Conservation (phyloP, 176 grass and related monocot species). For the Urochloa ruziziensis region DNA sequence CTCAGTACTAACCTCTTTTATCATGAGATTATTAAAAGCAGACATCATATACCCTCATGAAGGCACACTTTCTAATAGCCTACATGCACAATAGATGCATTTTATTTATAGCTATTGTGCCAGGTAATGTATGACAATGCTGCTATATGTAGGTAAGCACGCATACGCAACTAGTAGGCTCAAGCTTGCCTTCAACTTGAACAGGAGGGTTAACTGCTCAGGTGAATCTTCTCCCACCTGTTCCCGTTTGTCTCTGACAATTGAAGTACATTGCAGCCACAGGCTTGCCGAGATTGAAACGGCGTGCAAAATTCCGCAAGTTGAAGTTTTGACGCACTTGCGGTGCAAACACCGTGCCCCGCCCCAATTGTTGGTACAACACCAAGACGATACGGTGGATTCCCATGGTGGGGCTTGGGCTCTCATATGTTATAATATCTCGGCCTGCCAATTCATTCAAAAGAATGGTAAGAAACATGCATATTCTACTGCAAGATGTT, state of each 20-base stretch:
- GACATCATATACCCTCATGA: constrained; percentile 14
- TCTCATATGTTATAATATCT: constrained; percentile 63
- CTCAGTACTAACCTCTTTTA: neutral
- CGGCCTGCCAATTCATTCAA: constrained; percentile 41
- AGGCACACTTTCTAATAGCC: constrained; percentile 18
- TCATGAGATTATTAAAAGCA: neutral
- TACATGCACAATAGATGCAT: neutral
- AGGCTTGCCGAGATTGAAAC: constrained; percentile 58
- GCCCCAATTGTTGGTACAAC: constrained; percentile 58
- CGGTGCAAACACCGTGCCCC: constrained; percentile 65
- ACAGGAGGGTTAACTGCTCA: neutral
- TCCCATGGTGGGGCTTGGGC: constrained; percentile 54
- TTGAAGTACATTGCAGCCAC: constrained; percentile 65
- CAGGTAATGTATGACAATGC: constrained; percentile 24
- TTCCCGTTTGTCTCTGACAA: constrained; percentile 72
- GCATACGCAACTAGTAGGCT: neutral
- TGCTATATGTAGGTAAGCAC: constrained; percentile 18
- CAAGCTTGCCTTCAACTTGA: constrained; percentile 23
- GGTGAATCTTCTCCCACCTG: constrained; percentile 71
- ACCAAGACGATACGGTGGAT: constrained; percentile 83
- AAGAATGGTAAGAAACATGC: neutral
- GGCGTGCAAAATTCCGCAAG: constrained; percentile 46
- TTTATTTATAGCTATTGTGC: constrained; percentile 37
- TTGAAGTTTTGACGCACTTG: constrained; percentile 69
- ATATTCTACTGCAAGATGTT: neutral